phyloP scores from a whole-genome alignment of 2,329 filamentous ascomycete species.

The Aspergillus sp. region DNA sequence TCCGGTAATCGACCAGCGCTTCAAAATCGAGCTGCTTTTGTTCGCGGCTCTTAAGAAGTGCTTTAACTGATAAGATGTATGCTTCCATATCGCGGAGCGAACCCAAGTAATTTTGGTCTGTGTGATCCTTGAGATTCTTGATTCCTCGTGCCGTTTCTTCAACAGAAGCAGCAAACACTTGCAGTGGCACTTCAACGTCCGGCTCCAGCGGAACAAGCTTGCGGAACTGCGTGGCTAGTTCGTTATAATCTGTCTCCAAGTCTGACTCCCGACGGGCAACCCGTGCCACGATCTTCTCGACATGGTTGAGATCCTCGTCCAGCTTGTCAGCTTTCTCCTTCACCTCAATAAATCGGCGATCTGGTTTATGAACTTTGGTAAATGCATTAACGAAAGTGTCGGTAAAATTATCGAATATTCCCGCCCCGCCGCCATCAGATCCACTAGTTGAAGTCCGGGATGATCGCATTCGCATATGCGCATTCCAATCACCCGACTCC shows the following conservation, averaged over 20 bases:
- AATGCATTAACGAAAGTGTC: slow-evolving; percentile 98
- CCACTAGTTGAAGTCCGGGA: slow-evolving; percentile 59
- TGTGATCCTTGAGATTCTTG: slow-evolving; percentile 80
- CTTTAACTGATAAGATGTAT: slow-evolving; percentile 84
- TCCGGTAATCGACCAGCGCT: slow-evolving; percentile 90
- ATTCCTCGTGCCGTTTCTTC: slow-evolving; percentile 80
- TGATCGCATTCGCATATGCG: slow-evolving; percentile 80
- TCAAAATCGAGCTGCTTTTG: slow-evolving; percentile 98
- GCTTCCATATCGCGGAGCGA: slow-evolving; percentile 93
- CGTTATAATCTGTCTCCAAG: slow-evolving; percentile 81
- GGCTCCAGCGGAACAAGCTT: slow-evolving; percentile 88
- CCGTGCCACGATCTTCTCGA: slow-evolving; percentile 92
- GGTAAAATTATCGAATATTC: slow-evolving; percentile 91
- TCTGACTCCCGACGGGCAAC: slow-evolving; percentile 86
- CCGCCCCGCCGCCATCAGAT: slow-evolving; percentile 46
- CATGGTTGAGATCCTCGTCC: slow-evolving; percentile 86
- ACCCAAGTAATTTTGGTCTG: slow-evolving; percentile 92
- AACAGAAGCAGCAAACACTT: slow-evolving; percentile 81
- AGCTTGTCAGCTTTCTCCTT: slow-evolving; percentile 90
- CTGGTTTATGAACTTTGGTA: slow-evolving; percentile 91
- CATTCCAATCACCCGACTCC: slow-evolving; percentile 94
- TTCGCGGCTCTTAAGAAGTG: slow-evolving; percentile 86
- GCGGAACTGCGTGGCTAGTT: slow-evolving; percentile 91
- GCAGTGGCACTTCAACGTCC: slow-evolving; percentile 76
- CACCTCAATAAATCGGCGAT: slow-evolving; percentile 92